Evolutionary conservation across 345 rosid genomes (phyloP), one percentile per base, ranked within the genome.

Genomic region (Aurinia saxatilis): DNA sequence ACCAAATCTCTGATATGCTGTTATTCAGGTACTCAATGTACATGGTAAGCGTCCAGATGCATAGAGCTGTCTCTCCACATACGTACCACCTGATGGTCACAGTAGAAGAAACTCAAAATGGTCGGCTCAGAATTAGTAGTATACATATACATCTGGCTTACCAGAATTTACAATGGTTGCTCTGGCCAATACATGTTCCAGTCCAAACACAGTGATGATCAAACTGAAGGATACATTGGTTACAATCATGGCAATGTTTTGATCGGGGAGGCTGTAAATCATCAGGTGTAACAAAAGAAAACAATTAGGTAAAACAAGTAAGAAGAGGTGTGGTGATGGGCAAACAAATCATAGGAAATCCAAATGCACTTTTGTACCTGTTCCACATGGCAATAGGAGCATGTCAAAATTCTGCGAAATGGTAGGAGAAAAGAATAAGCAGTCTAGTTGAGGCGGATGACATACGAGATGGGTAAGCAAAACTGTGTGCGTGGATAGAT

Each of bases 201-300:
- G 88, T 84, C 99, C 99, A 95, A 67, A 88, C 95, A 75, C 99
- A 95, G 63, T 95, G 99, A 70, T 90, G 99, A 81, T 95, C 99
- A 81, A 95, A 95, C 82, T 95, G 95, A 77, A 95, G 99, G 81
- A 90, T 92, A 40, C 99, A 95, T 79, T 72, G 87, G 53, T 90
- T 92, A 71, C 99, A 95, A 74, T 95, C 99, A 75, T 88, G 87
- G 71, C 99, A 95, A 78, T 90, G 99, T 74, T 95, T 95, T 57
- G 97, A 76, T 71, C 99, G 81, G 19, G 93, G 99, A 73, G 99
- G 99, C 95, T 84, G 21, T n/a, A n/a, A n/a, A n/a, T n/a, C n/a
- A n/a, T n/a, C n/a, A n/a, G n/a, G n/a, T n/a, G n/a, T n/a, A n/a
- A n/a, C n/a, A n/a, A n/a, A n/a, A n/a, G n/a, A n/a, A n/a, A n/a